Percentiles rank a stretch among this genome's conserved stretches.
phyloP scores from a whole-genome alignment of 257 asterid genomes.

The Vinca minor region DNA sequence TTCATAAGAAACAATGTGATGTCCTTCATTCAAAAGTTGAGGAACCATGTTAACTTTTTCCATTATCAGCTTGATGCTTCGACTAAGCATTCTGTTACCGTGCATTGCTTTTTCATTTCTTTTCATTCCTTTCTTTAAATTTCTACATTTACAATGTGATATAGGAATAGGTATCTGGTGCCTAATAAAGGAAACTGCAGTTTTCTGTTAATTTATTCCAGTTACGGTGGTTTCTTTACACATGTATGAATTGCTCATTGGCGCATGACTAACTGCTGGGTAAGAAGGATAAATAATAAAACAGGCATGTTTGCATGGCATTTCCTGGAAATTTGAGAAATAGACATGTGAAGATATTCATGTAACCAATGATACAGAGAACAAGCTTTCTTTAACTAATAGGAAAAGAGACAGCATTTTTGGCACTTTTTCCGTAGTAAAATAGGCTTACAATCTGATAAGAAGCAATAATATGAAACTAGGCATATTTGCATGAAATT shows the following conservation, averaged over 20 bases:
- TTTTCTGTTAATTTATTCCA: not conserved
- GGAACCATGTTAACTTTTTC: too few species aligned
- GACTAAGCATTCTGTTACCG: too few species aligned
- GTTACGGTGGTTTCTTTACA: not conserved
- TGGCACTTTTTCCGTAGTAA: not conserved
- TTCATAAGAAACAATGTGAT: not conserved
- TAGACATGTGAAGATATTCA: not conserved
- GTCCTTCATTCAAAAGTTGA: not conserved
- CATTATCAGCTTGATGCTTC: too few species aligned
- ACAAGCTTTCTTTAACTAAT: not conserved
- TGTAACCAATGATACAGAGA: not conserved
- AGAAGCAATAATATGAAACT: not conserved
- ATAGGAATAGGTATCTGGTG: too few species aligned
- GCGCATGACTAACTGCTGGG: not conserved
- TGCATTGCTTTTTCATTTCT: not conserved
- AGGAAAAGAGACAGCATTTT: not conserved
- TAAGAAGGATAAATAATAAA: not conserved
- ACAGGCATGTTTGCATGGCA: not conserved
- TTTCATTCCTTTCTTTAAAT: not conserved
- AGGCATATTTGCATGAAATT: not conserved
- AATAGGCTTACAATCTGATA: not conserved
- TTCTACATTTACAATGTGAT: not conserved
- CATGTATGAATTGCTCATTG: too few species aligned
- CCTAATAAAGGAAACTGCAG: too few species aligned
- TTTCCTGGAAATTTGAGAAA: not conserved